These are phyloP conservation scores for Pseudoscleropodium purum DNA, from an alignment of 225 moss, liverwort and hornwort genomes.

Conservation along the genomic window DNA sequence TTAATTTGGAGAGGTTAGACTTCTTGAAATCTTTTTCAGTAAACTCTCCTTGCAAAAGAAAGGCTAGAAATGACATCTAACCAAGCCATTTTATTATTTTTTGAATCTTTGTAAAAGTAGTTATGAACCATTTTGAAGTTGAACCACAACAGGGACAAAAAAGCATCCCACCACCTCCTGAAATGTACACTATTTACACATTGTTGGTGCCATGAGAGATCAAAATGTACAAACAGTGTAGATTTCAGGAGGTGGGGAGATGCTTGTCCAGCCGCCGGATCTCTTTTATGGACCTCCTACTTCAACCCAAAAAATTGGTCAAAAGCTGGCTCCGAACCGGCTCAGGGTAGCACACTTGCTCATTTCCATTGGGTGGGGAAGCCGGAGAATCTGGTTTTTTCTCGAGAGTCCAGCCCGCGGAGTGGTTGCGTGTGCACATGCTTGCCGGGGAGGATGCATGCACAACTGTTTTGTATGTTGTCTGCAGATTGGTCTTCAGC, in stretches of 20 bases:
- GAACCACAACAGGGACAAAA: background rate
- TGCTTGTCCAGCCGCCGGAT: too few species aligned
- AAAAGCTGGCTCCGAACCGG: background rate
- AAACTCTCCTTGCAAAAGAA: background rate
- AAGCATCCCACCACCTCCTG: too few species aligned
- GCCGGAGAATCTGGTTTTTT: background rate
- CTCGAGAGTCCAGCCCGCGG: background rate
- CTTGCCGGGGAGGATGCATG: background rate
- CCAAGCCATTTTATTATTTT: background rate
- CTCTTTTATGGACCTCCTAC: background rate
- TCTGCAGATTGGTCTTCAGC: background rate
- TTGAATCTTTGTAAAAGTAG: fast-evolving
- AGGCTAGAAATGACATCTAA: background rate
- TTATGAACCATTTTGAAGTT: background rate
- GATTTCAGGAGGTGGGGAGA: background rate
- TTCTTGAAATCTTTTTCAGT: background rate
- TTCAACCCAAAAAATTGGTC: background rate
- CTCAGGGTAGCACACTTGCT: background rate
- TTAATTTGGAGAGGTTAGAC: background rate
- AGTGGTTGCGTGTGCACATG: background rate
- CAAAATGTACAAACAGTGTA: background rate
- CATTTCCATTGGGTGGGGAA: background rate
- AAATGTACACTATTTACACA: fast-evolving
- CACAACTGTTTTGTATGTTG: background rate
- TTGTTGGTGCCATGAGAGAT: background rate